phyloP scores from a whole-genome alignment of 2,329 filamentous ascomycete species.

The Stylonectria norvegica region DNA sequence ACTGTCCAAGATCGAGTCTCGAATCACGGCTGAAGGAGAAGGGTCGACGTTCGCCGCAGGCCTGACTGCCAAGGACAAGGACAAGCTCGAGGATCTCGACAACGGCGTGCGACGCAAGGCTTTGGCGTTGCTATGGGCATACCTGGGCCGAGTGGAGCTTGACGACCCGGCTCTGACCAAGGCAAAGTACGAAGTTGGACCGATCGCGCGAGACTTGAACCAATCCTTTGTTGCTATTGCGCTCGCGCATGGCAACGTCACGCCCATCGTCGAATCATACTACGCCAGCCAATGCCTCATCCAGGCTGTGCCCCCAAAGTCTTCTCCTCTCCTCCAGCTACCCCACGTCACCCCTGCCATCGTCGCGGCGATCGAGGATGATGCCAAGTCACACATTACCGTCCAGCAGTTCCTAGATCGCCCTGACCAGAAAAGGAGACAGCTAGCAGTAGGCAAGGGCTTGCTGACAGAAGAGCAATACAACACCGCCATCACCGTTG shows the following conservation, averaged over 20 bases:
- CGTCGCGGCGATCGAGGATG: slow-evolving; percentile 66
- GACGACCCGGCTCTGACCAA: slow-evolving; percentile 73
- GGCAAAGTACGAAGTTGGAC: slow-evolving; percentile 85
- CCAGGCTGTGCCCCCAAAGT: slow-evolving; percentile 79
- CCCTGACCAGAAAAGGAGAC: slow-evolving; percentile 69
- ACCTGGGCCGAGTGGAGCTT: slow-evolving; percentile 83
- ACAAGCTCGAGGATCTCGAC: slow-evolving; percentile 75
- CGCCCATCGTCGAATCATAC: slow-evolving; percentile 78
- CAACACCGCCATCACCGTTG: slow-evolving; percentile 68
- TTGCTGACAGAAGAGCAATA: slow-evolving; percentile 77
- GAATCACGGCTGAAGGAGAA: slow-evolving; percentile 62
- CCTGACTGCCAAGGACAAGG: slow-evolving; percentile 69
- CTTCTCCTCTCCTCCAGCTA: slow-evolving; percentile 86
- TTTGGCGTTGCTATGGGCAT: slow-evolving; percentile 88
- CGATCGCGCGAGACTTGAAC: slow-evolving; percentile 79
- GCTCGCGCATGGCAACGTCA: slow-evolving; percentile 80
- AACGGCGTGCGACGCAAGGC: slow-evolving; percentile 79
- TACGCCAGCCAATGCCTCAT: slow-evolving; percentile 80
- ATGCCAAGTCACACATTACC: slow-evolving; percentile 69
- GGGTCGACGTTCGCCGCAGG: slow-evolving; percentile 50
- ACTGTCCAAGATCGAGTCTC: slow-evolving; percentile 78
- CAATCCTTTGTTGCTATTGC: slow-evolving; percentile 84
- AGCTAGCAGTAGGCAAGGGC: slow-evolving; percentile 64
- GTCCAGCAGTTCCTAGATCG: slow-evolving; percentile 88
- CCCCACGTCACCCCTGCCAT: slow-evolving; percentile 74